Conservation (phyloP, 2,329 filamentous ascomycete genomes). For the Drechslerella stenobrocha region DNA sequence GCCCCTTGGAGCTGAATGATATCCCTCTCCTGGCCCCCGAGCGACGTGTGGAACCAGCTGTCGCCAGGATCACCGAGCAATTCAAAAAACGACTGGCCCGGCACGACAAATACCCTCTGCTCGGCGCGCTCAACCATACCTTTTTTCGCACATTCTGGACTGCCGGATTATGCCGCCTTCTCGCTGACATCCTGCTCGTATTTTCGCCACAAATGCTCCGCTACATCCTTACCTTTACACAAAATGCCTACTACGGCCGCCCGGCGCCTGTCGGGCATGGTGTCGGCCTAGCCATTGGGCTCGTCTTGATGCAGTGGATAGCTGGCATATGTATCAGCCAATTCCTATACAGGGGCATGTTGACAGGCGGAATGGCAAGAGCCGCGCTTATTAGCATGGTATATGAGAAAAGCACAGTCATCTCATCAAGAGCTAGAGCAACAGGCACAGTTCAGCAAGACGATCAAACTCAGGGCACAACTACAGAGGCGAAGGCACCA, state of each 20-base stretch:
- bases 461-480: slow-evolving; percentile 55
- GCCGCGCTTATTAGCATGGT: slow-evolving; percentile 85
- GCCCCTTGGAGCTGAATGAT: slow-evolving; percentile 79
- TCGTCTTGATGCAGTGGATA: slow-evolving; percentile 83
- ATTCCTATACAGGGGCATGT: slow-evolving; percentile 93
- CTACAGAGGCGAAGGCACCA: slow-evolving; percentile 60
- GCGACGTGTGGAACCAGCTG: slow-evolving; percentile 79
- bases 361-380: slow-evolving; percentile 95
- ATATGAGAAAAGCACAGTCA: slow-evolving; percentile 84
- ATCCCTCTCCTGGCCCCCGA: slow-evolving; percentile 86
- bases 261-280: slow-evolving; percentile 79
- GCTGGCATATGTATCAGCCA: slow-evolving; percentile 93
- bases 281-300: slow-evolving; percentile 83
- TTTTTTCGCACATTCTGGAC: slow-evolving; percentile 83
- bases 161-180: slow-evolving; percentile 80
- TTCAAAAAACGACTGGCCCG: slow-evolving; percentile 76
- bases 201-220: slow-evolving; percentile 87
- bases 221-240: slow-evolving; percentile 81
- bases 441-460: slow-evolving; percentile 84
- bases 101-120: slow-evolving; percentile 76
- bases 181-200: slow-evolving; percentile 83
- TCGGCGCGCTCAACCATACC: slow-evolving; percentile 79
- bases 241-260: slow-evolving; percentile 68
- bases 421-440: slow-evolving; percentile 84
- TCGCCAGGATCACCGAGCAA: slow-evolving; percentile 69